A percentile compares a stretch with the other conserved stretches of the same genome.
phyloP scores from a whole-genome alignment of 2,329 filamentous ascomycete species.

The Diaporthe sp. region DNA sequence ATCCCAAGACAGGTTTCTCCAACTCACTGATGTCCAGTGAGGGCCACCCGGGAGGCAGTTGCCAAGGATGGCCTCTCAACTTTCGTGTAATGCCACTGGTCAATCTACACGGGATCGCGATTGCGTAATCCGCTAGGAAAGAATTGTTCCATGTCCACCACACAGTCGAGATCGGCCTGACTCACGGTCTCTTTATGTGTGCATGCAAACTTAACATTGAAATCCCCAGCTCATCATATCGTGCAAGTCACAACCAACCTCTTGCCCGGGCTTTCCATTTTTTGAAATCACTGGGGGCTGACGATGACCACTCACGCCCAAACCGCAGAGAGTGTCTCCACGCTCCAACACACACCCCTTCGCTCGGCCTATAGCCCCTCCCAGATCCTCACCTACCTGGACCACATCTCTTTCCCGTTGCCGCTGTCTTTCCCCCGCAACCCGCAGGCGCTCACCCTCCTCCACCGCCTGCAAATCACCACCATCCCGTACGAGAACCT shows the following conservation, averaged over 20 bases:
- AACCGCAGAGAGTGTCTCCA: not conserved
- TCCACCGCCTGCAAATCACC: slow-evolving; percentile 63
- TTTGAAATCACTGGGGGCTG: not conserved
- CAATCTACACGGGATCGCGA: not conserved
- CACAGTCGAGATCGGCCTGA: not conserved
- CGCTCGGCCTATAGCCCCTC: slow-evolving; percentile 31
- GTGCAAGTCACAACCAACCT: not conserved
- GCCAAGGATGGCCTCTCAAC: not conserved
- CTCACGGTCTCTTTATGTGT: not conserved
- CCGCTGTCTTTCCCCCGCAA: slow-evolving; percentile 42
- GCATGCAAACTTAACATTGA: not conserved
- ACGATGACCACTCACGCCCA: not conserved
- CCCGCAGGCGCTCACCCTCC: slow-evolving; percentile 54
- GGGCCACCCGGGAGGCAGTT: not conserved
- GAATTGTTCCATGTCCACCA: not conserved
- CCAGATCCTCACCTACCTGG: slow-evolving; percentile 34
- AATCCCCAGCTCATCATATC: not conserved
- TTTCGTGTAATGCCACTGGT: slow-evolving; percentile 16
- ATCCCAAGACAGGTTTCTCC: not conserved
- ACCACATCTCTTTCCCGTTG: slow-evolving; percentile 39
- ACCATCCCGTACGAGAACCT: slow-evolving; percentile 71
- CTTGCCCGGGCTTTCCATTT: not conserved
- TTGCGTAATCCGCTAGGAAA: slow-evolving; percentile 11
- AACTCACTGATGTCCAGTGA: not conserved
- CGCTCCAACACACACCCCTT: not conserved